phyloP scores from a whole-genome alignment of 192 early-diverging fungal genomes.

The Coemansia sp. region DNA sequence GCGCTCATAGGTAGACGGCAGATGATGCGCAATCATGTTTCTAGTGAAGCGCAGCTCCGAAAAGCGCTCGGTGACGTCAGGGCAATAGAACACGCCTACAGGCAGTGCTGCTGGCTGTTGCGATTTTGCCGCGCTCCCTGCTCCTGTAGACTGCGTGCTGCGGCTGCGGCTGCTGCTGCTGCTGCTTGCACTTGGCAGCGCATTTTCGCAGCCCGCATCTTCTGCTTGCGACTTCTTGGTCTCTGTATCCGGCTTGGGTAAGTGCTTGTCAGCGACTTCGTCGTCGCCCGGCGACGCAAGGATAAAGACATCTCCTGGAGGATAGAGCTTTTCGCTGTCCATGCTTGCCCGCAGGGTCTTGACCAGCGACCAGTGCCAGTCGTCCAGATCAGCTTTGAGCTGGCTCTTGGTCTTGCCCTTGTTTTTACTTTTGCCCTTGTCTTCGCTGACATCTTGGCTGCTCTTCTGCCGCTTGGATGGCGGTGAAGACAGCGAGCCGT shows the following conservation, averaged over 20 bases:
- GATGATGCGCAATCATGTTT: conserved; percentile 80
- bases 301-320: conserved; percentile 72
- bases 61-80: conserved; percentile 77
- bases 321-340: conserved; percentile 83
- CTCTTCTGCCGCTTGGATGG: background rate
- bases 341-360: conserved; percentile 83
- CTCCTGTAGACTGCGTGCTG: conserved; percentile 1
- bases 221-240: conserved; percentile 1
- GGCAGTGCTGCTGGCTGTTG: conserved; percentile 20
- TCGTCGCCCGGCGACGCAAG: conserved; percentile 49
- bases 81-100: conserved; percentile 63
- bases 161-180: background rate
- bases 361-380: conserved; percentile 83
- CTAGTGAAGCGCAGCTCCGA: conserved; percentile 77
- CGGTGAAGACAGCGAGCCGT: background rate
- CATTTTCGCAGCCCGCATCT: background rate
- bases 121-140: background rate
- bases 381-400: conserved; percentile 48
- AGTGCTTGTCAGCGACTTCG: conserved; percentile 34
- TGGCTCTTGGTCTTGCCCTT: background rate
- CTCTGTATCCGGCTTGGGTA: conserved; percentile 10
- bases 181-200: background rate
- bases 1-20: conserved; percentile 73
- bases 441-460: background rate
- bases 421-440: background rate